These are phyloP conservation scores for Macaranga tanarius DNA, from an alignment of 441 rosid genomes.

Conservation along the genomic window DNA sequence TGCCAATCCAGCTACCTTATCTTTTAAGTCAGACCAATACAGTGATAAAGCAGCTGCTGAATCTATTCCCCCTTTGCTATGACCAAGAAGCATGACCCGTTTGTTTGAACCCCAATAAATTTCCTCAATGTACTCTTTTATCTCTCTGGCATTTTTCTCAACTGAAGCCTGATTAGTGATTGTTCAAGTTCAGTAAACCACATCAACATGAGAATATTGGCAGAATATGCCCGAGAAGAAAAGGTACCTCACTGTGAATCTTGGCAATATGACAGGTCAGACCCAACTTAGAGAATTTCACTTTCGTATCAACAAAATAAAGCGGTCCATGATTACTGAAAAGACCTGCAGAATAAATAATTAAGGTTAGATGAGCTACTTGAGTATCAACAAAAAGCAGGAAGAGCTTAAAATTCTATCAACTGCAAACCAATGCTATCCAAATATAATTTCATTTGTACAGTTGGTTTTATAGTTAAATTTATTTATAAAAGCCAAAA, in stretches of 20 bases:
- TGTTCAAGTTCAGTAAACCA: slow-evolving; percentile 27
- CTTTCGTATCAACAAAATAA: slow-evolving; percentile 85
- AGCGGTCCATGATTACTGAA: slow-evolving; percentile 97
- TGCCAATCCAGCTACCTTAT: slow-evolving; percentile 88
- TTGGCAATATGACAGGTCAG: slow-evolving; percentile 91
- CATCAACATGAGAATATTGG: slow-evolving; percentile 6
- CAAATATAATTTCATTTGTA: not conserved
- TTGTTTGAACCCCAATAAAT: slow-evolving; percentile 89
- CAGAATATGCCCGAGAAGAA: slow-evolving; percentile 5
- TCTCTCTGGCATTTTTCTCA: slow-evolving; percentile 92
- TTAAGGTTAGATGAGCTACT: not conserved
- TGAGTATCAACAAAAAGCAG: not conserved
- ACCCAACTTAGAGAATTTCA: slow-evolving; percentile 82
- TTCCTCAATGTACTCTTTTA: slow-evolving; percentile 93
- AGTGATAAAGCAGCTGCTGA: slow-evolving; percentile 91
- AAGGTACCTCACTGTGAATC: slow-evolving; percentile 92
- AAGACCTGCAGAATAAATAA: slow-evolving; percentile 61
- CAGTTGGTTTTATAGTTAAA: not conserved
- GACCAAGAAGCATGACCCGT: slow-evolving; percentile 88
- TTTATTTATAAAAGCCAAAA: not conserved
- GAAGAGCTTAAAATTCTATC: not conserved
- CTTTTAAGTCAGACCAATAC: slow-evolving; percentile 89
- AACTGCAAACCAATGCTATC: not conserved
- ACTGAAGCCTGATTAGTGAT: slow-evolving; percentile 74
- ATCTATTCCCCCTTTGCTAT: slow-evolving; percentile 99